Percentiles rank a stretch among this genome's conserved stretches.
Evolutionary conservation across 805 yeast genomes (phyloP).

Genomic region (Ogataea pilisensis): DNA sequence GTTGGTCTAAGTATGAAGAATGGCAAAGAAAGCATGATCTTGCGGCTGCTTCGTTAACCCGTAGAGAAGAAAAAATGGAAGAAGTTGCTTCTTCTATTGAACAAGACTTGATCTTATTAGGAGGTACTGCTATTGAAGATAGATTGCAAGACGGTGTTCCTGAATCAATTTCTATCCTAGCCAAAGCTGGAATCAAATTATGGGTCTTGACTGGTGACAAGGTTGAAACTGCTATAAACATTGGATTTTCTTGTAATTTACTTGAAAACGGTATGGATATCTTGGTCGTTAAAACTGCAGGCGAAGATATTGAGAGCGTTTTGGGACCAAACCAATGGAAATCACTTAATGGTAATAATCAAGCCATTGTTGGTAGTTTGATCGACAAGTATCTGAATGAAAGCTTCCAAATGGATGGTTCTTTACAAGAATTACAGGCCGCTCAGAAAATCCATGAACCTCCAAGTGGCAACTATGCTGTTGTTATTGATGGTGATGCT

Average conservation of each 20-base stretch:
- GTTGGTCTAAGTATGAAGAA: constrained; percentile 55
- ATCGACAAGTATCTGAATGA: constrained; percentile 50
- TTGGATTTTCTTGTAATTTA: constrained; percentile 80
- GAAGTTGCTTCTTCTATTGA: constrained; percentile 72
- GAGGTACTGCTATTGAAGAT: constrained; percentile 88
- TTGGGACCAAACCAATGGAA: constrained; percentile 31
- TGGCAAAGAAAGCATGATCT: constrained; percentile 62
- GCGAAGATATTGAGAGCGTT: constrained; percentile 47
- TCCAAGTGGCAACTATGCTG: constrained; percentile 64
- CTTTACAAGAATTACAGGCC: constrained; percentile 48
- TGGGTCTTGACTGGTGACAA: constrained; percentile 90
- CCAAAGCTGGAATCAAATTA: constrained; percentile 73
- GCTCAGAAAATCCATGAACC: constrained; percentile 61
- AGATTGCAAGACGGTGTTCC: constrained; percentile 85
- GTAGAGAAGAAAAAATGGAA: constrained; percentile 69
- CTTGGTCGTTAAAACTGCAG: constrained; percentile 56
- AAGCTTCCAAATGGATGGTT: constrained; percentile 56
- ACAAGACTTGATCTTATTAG: constrained; percentile 57
- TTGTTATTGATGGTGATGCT: constrained; percentile 80
- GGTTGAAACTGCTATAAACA: constrained; percentile 85
- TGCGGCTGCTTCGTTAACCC: constrained; percentile 59
- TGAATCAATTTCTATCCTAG: constrained; percentile 66
- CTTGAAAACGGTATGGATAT: constrained; percentile 74
- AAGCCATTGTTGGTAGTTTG: constrained; percentile 40
- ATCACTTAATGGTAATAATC: constrained; percentile 15